Evolutionary conservation across 345 rosid species (phyloP).

Genomic region (Eucalyptus grandis): DNA sequence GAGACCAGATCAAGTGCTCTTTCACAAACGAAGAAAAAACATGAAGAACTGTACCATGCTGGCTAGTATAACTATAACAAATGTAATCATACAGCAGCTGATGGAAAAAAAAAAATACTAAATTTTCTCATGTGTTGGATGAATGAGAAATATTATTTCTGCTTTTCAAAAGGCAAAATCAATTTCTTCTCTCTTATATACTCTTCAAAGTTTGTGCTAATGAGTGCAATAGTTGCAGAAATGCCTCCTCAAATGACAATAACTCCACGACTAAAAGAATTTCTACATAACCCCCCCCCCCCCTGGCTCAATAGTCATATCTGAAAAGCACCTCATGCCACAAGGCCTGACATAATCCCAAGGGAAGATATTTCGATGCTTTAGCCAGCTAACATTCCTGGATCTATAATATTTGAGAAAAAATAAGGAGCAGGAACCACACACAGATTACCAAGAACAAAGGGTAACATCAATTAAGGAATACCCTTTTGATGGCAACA

Average conservation of each 20-base stretch:
- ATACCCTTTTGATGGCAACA: constrained; percentile 79
- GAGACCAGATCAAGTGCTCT: background rate
- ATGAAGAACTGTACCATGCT: background rate
- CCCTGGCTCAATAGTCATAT: background rate
- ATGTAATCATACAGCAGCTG: background rate
- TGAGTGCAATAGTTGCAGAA: background rate
- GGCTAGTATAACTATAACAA: background rate
- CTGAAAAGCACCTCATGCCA: background rate
- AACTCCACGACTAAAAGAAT: background rate
- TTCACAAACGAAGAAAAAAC: background rate
- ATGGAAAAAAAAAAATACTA: background rate
- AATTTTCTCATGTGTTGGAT: background rate
- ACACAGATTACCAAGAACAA: background rate
- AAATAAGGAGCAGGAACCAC: background rate
- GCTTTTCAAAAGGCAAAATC: background rate
- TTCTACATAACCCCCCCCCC: background rate
- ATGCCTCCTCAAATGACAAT: background rate
- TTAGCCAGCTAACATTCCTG: background rate
- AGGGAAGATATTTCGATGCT: background rate
- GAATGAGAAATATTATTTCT: no score
- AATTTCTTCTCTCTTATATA: background rate
- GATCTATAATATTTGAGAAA: background rate
- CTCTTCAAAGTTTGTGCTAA: background rate
- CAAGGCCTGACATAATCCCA: background rate
- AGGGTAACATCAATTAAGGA: background rate